Conservation (phyloP, 345 rosid genomes). For the Geranium rotundifolium region DNA sequence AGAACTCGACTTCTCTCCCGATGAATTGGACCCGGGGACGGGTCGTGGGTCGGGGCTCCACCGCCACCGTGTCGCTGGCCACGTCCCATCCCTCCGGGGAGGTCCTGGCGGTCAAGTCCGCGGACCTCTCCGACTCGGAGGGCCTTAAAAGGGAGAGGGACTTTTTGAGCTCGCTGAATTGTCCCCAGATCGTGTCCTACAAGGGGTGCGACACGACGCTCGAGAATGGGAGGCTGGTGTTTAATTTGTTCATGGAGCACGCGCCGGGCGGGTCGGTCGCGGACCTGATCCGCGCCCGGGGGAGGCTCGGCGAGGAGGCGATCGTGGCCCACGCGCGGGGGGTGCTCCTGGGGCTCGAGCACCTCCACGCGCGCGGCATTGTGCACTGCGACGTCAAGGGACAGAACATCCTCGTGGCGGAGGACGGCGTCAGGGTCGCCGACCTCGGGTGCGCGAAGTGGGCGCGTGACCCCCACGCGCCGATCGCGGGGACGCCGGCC, state of each 20-base stretch:
- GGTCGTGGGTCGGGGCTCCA: conserved; percentile 45
- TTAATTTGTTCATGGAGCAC: conserved; percentile 60
- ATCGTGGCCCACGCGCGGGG: conserved; percentile 34
- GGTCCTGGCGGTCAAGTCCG: conserved; percentile 47
- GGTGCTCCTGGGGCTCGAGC: conserved; percentile 37
- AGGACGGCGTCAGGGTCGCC: conserved; percentile 36
- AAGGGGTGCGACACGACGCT: conserved; percentile 42
- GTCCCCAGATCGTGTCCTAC: conserved; percentile 54
- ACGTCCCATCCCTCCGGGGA: conserved; percentile 14
- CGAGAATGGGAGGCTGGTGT: conserved; percentile 37
- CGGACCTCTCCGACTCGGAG: conserved; percentile 27
- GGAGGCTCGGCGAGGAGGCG: conserved; percentile 28
- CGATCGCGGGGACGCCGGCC: conserved; percentile 35
- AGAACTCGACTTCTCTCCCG: not conserved
- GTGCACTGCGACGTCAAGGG: conserved; percentile 76
- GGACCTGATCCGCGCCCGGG: conserved; percentile 31
- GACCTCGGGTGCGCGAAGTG: conserved; percentile 52
- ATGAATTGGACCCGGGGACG: conserved; percentile 53
- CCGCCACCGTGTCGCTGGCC: conserved; percentile 39
- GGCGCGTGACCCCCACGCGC: conserved; percentile 6
- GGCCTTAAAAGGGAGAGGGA: conserved; percentile 26
- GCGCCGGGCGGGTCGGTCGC: conserved; percentile 50
- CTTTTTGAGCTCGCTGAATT: conserved; percentile 26
- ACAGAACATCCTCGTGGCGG: conserved; percentile 30
- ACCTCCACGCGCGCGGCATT: conserved; percentile 46